phyloP scores from a whole-genome alignment of 768 basidiomycete genomes.

The Symmetrospora coprosmae region DNA sequence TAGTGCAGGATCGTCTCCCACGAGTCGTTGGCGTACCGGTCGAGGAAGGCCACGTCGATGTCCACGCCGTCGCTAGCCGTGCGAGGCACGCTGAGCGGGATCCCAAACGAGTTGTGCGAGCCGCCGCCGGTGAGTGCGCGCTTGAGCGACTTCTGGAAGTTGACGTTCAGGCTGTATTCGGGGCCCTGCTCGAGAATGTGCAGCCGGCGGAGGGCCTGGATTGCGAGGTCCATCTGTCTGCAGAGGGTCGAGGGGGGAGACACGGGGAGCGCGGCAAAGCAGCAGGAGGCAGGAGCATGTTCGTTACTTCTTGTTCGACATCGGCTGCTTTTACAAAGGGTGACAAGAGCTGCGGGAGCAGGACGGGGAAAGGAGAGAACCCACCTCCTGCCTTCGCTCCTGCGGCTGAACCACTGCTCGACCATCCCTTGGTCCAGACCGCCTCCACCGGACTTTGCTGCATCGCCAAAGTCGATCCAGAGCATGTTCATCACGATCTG shows the following conservation, averaged over 20 bases:
- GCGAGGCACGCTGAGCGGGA: constrained; percentile 50
- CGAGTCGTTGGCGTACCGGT: constrained; percentile 66
- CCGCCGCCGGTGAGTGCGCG: constrained; percentile 70
- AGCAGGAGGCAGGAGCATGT: constrained; percentile 14
- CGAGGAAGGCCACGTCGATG: constrained; percentile 47
- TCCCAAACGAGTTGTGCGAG: constrained; percentile 48
- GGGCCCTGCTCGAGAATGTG: constrained; percentile 49
- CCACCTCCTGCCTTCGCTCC: constrained; percentile 22
- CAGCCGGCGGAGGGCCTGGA: constrained; percentile 50
- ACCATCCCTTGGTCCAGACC: constrained; percentile 54
- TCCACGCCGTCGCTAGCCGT: constrained; percentile 15
- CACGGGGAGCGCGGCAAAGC: background rate
- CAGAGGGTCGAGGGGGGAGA: constrained; percentile 1
- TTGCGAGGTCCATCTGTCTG: constrained; percentile 59
- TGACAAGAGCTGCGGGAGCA: too few relatives aligned
- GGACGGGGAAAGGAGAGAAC: too few relatives aligned
- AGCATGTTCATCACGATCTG: constrained; percentile 76
- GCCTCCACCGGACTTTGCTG: too few relatives aligned
- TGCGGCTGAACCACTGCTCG: constrained; percentile 19
- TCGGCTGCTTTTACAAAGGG: too few relatives aligned
- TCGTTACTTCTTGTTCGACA: background rate
- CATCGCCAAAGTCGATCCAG: constrained; percentile 87
- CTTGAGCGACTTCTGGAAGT: constrained; percentile 64
- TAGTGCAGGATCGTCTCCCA: constrained; percentile 98
- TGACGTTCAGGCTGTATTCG: constrained; percentile 45